Evolutionary conservation across 805 yeast genomes (phyloP), one percentile per base, ranked within the genome.

Genomic region (Kodamaea kaohsiungensis): DNA sequence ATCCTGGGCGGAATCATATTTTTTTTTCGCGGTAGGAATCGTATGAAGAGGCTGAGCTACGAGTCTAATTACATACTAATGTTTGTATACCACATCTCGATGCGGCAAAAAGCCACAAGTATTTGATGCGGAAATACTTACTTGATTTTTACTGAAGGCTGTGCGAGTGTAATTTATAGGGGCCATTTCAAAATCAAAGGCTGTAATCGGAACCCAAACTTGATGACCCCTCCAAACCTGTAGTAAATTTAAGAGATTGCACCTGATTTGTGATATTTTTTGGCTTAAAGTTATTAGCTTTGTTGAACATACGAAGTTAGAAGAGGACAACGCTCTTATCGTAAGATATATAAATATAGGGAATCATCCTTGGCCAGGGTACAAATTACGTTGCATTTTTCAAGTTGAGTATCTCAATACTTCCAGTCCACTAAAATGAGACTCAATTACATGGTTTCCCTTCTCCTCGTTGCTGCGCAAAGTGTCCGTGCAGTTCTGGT

Each of bases 1-100:
- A 93, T 91, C 98, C 98, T 92, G 98, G 98, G 98, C 91, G 89
- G 87, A 90, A 88, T 91, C 97, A 91, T 43, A 42, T 54, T 48
- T 52, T 59, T 53, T 42, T 38, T n/a, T 33, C n/a, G n/a, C n/a
- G n/a, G n/a, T n/a, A n/a, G n/a, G n/a, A n/a, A n/a, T n/a, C n/a
- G n/a, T n/a, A n/a, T 16, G 13, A 30, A 8, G 45, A 17, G 45
- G 45, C 45, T 40, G 45, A 16, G 45, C 10, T 2, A 4, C 6
- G 45, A 30, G 10, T 8, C 5, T 16, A 40, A 40, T 40, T 40
- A 38, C 42, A 38, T 7, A 30, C 8, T 5, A 8, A 12, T 8
- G 13, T 9, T 8, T 12, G 35, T 30, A 12, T 5, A 4, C 10
- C 13, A 5, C 3, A 30, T 5, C 10, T 30, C 10, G 10, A 30